Evolutionary conservation across 352 stramenopile genomes (phyloP).

Genomic region (Thalassiosira ordinaria): DNA sequence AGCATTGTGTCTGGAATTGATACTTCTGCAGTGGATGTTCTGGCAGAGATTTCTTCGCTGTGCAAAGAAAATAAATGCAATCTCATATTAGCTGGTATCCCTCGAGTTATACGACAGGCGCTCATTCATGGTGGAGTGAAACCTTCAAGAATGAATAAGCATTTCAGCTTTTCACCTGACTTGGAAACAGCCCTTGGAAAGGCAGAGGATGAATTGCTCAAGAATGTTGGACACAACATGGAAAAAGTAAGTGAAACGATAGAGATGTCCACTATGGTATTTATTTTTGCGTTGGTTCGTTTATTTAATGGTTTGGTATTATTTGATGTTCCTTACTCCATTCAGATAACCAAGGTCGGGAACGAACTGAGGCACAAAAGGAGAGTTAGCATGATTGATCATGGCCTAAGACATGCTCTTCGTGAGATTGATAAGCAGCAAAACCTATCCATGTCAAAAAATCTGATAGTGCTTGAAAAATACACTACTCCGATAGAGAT

Average conservation of each 20-base stretch:
- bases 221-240: slow-evolving; percentile 34
- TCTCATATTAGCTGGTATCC: slow-evolving; percentile 67
- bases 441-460: slow-evolving; percentile 38
- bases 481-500: slow-evolving; percentile 60
- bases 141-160: slow-evolving; percentile 40
- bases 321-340: no score
- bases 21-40: slow-evolving; percentile 71
- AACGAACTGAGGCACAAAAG: slow-evolving; percentile 32
- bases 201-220: slow-evolving; percentile 77
- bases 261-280: no score
- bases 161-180: slow-evolving; percentile 61
- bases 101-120: slow-evolving; percentile 43
- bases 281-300: no score
- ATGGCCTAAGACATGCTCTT: slow-evolving; percentile 66
- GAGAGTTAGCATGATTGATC: slow-evolving; percentile 41
- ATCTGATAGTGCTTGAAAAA: slow-evolving; percentile 56
- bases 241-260: slow-evolving; percentile 16
- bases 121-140: slow-evolving; percentile 61
- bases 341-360: slow-evolving; percentile 2
- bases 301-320: no score
- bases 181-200: slow-evolving; percentile 71
- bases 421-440: slow-evolving; percentile 74
- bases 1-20: slow-evolving; percentile 79
- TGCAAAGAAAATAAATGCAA: slow-evolving; percentile 65
- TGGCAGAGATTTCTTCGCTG: slow-evolving; percentile 67